phyloP scores from a whole-genome alignment of 495 filamentous ascomycete species.

The Aspergillus coremiiformis region DNA sequence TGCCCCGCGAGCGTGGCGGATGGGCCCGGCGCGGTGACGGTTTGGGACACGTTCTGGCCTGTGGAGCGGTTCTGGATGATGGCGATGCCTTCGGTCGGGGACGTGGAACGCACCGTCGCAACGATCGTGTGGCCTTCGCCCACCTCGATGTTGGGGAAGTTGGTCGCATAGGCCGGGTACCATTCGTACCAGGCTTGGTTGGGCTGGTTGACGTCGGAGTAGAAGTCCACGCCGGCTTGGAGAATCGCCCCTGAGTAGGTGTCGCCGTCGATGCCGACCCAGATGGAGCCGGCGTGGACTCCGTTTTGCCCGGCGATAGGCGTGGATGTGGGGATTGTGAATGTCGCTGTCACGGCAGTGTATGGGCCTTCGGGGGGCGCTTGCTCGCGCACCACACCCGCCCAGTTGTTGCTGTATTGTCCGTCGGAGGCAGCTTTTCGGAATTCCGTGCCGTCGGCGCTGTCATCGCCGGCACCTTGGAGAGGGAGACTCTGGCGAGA shows the following conservation, averaged over 20 bases:
- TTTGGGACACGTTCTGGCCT: conserved; percentile 47
- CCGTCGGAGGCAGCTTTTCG: conserved; percentile 18
- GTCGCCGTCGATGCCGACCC: conserved; percentile 57
- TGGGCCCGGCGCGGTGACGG: conserved; percentile 33
- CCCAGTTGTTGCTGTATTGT: conserved; percentile 55
- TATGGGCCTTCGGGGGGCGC: conserved; percentile 39
- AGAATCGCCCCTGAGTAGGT: conserved; percentile 51
- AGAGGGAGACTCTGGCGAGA: conserved; percentile 21
- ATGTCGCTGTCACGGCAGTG: conserved; percentile 46
- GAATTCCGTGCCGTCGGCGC: conserved; percentile 12
- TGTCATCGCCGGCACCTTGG: conserved; percentile 4
- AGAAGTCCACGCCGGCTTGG: conserved; percentile 56
- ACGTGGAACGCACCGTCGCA: conserved; percentile 44
- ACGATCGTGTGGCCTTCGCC: conserved; percentile 49
- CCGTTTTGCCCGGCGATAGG: conserved; percentile 16
- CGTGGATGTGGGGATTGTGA: conserved; percentile 48
- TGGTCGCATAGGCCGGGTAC: conserved; percentile 50
- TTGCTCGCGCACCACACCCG: conserved; percentile 45
- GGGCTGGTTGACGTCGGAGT: conserved; percentile 30
- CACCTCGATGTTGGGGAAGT: conserved; percentile 45
- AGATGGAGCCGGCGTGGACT: conserved; percentile 48
- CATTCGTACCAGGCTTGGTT: conserved; percentile 61
- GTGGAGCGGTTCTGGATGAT: conserved; percentile 49
- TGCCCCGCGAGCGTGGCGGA: conserved; percentile 31
- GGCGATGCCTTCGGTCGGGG: conserved; percentile 44